phyloP scores from a whole-genome alignment of 2,329 filamentous ascomycete species.

The Calonectria ilicicola region DNA sequence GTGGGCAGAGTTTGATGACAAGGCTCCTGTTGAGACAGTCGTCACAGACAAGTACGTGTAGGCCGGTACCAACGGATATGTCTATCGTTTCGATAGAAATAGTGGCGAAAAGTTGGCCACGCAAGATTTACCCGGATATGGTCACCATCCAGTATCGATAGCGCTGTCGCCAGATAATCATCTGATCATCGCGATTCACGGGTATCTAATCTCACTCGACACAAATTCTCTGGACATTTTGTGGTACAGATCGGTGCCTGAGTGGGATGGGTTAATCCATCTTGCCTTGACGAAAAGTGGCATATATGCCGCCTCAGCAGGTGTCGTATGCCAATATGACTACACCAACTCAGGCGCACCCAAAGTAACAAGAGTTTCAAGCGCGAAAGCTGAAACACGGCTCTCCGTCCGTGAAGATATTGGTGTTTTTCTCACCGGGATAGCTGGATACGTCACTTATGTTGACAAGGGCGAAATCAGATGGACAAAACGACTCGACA shows the following conservation, averaged over 20 bases:
- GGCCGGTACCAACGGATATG: background rate
- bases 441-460: background rate
- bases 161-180: background rate
- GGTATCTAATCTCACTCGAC: background rate
- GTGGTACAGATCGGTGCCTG: background rate
- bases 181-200: background rate
- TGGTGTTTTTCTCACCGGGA: background rate
- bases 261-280: background rate
- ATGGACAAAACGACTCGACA: background rate
- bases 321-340: background rate
- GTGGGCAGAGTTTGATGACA: background rate
- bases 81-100: background rate
- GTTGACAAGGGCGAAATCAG: background rate
- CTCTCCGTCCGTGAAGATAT: background rate
- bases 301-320: background rate
- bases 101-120: background rate
- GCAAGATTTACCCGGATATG: background rate
- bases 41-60: background rate
- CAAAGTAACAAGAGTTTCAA: background rate
- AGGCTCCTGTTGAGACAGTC: background rate
- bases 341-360: background rate
- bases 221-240: background rate
- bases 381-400: background rate
- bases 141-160: background rate
- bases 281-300: background rate